Conservation (phyloP, 2,329 filamentous ascomycete genomes). For the Atkinsonella hypoxylon region DNA sequence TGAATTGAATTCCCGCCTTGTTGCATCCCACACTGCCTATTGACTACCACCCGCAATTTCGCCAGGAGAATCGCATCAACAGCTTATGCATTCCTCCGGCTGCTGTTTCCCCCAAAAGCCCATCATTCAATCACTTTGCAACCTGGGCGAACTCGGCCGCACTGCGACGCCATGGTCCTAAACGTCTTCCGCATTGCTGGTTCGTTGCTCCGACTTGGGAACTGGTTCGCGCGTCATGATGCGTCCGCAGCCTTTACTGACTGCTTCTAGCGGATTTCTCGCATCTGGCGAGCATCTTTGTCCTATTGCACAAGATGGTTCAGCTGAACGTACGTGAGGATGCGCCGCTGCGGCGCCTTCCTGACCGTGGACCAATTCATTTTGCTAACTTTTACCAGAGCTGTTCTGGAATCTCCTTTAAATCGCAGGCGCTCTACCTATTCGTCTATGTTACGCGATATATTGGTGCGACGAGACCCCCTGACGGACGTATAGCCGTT, state of each 20-base stretch:
- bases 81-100: not conserved
- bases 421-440: conserved; percentile 91
- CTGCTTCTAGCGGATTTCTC: conserved; percentile 74
- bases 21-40: not conserved
- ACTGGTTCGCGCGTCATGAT: conserved; percentile 8
- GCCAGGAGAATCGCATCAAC: not conserved
- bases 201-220: conserved; percentile 19
- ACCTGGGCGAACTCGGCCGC: not conserved
- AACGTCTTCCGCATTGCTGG: conserved; percentile 49
- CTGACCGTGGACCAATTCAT: not conserved
- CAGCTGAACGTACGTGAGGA: conserved; percentile 60
- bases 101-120: too few relatives aligned
- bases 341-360: conserved; percentile 8
- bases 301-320: conserved; percentile 94
- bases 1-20: not conserved
- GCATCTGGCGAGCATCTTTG: conserved; percentile 87
- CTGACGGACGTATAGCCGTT: not conserved
- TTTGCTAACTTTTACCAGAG: conserved; percentile 46
- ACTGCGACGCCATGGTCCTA: conserved; percentile 29
- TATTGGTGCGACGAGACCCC: conserved; percentile 45
- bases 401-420: conserved; percentile 96
- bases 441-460: conserved; percentile 91
- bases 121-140: too few relatives aligned
- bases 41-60: not conserved
- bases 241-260: conserved; percentile 7